Conservation (phyloP, 2,329 filamentous ascomycete species). For the Phialophora tarda region DNA sequence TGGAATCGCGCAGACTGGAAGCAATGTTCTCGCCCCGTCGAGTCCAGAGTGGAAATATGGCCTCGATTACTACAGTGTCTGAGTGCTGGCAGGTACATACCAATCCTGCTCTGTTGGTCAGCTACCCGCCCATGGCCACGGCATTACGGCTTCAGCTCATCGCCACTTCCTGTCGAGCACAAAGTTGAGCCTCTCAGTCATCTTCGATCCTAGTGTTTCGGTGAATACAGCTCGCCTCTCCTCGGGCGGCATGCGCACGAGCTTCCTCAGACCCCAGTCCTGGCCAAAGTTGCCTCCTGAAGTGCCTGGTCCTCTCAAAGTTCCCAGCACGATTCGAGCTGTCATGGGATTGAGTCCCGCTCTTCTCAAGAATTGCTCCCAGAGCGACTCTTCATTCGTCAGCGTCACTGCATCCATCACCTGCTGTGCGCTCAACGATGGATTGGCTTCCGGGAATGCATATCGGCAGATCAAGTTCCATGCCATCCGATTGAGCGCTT, state of each 20-base stretch:
- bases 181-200: constrained; percentile 24
- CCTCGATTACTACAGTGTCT: neutral
- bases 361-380: constrained; percentile 70
- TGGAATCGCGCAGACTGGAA: too few species aligned
- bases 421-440: constrained; percentile 39
- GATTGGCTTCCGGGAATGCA: constrained; percentile 19
- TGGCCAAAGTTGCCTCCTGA: neutral
- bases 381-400: constrained; percentile 65
- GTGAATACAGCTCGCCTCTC: constrained; percentile 29
- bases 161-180: constrained; percentile 19
- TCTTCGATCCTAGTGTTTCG: constrained; percentile 26
- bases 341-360: constrained; percentile 74
- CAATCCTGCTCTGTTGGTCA: neutral
- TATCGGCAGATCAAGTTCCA: constrained; percentile 52
- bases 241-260: constrained; percentile 26
- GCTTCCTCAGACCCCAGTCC: constrained; percentile 27
- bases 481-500: constrained; percentile 41
- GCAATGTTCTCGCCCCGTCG: too few species aligned
- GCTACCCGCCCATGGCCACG: neutral
- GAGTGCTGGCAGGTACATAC: neutral
- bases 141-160: neutral
- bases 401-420: constrained; percentile 41
- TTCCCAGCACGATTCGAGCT: constrained; percentile 66
- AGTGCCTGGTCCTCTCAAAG: constrained; percentile 23
- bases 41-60: too few species aligned